Percentiles rank a stretch among this genome's conserved stretches.
Conservation (phyloP, 805 yeast species). For the Metschnikowia corniflorae region DNA sequence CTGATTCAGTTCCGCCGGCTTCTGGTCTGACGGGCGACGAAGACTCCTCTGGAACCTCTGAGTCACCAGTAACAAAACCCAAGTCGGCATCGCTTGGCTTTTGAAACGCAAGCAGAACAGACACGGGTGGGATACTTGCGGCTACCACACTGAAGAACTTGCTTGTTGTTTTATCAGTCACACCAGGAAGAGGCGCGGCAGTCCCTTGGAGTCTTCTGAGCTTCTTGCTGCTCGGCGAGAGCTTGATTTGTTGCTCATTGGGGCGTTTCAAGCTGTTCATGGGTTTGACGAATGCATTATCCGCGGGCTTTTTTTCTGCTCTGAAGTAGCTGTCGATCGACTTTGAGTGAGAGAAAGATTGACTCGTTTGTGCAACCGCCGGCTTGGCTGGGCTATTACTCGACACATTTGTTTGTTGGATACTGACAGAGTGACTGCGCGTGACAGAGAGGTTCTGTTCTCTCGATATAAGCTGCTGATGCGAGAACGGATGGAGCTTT, state of each 20-base stretch:
- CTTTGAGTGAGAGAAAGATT: conserved; percentile 9
- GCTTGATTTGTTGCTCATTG: conserved; percentile 4
- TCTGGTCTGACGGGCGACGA: conserved; percentile 24
- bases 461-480: conserved; percentile 43
- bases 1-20: conserved; percentile 1
- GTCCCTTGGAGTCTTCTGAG: conserved; percentile 9
- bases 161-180: conserved; percentile 10
- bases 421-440: conserved; percentile 12
- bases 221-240: conserved; percentile 20
- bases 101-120: conserved; percentile 5
- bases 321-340: conserved; percentile 17
- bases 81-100: conserved; percentile 10
- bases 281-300: conserved; percentile 1
- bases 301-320: conserved; percentile 1
- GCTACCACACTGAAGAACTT: conserved; percentile 13
- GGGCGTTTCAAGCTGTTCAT: conserved; percentile 7
- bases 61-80: conserved; percentile 24
- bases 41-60: conserved; percentile 31
- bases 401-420: neutral
- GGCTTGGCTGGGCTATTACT: neutral
- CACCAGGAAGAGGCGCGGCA: neutral
- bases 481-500: conserved; percentile 60
- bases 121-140: neutral
- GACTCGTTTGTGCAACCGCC: conserved; percentile 1
- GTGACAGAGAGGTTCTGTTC: conserved; percentile 33